Evolutionary conservation across 2,329 filamentous ascomycete species (phyloP).

Genomic region (Trichoderma afroharzianum): DNA sequence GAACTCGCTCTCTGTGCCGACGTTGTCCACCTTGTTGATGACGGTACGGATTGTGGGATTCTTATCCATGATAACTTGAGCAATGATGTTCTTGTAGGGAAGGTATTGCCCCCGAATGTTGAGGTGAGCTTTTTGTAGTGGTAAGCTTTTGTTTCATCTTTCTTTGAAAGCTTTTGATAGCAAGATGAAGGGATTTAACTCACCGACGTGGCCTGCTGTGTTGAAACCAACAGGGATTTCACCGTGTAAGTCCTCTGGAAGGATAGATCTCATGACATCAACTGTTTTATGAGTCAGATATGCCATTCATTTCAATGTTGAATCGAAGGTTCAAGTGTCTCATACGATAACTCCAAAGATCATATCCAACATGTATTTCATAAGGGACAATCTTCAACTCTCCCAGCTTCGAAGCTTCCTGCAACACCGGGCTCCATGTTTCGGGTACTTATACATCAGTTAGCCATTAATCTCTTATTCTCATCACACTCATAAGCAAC

Average conservation of each 20-base stretch:
- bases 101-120: conserved; percentile 82
- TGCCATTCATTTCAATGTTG: background rate
- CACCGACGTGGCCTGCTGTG: conserved; percentile 81
- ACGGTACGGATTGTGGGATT: conserved; percentile 79
- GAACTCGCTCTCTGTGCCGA: conserved; percentile 80
- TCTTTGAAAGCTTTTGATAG: background rate
- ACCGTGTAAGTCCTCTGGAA: conserved; percentile 74
- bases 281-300: conserved; percentile 40
- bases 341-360: conserved; percentile 78
- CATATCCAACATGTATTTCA: conserved; percentile 72
- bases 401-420: conserved; percentile 63
- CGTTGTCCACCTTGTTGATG: conserved; percentile 91
- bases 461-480: background rate
- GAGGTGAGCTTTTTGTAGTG: conserved; percentile 62
- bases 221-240: conserved; percentile 86
- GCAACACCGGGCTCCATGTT: conserved; percentile 72
- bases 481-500: background rate
- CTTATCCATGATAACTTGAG: conserved; percentile 83
- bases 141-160: background rate
- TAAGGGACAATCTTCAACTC: conserved; percentile 72
- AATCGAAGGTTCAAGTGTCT: background rate
- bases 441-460: conserved; percentile 41
- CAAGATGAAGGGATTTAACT: conserved; percentile 23
- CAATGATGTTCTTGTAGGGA: conserved; percentile 83
- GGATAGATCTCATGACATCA: conserved; percentile 76